Evolutionary conservation across 1,284 basidiomycete genomes (phyloP).

Genomic region (Polyporus tsugae): DNA sequence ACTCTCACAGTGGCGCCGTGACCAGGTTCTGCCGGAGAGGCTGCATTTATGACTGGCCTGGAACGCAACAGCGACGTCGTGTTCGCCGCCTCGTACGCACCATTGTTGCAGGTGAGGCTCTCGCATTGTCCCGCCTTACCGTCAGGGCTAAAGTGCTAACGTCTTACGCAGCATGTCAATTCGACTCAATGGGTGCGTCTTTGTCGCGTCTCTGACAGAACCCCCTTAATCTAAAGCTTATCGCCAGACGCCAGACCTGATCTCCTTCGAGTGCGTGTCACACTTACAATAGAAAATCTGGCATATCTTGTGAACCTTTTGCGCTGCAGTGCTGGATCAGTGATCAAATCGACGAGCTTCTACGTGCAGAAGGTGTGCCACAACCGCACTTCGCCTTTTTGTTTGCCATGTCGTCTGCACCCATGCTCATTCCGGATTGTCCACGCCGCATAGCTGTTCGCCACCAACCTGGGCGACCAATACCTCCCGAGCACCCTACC

Average conservation of each 20-base stretch:
- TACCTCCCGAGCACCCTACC: slow-evolving; percentile 73
- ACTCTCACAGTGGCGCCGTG: slow-evolving; percentile 9
- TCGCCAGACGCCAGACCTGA: slow-evolving; percentile 65
- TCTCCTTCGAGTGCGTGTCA: slow-evolving; percentile 67
- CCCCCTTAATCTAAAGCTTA: not conserved
- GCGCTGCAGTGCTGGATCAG: slow-evolving; percentile 54
- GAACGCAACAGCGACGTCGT: slow-evolving; percentile 64
- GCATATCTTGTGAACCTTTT: slow-evolving; percentile 22
- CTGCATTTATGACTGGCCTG: slow-evolving; percentile 77
- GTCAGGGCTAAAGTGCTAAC: slow-evolving; percentile 9
- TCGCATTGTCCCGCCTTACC: not conserved
- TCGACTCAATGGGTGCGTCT: slow-evolving; percentile 64
- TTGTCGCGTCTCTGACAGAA: not conserved
- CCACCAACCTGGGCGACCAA: slow-evolving; percentile 63
- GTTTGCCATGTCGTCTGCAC: not conserved
- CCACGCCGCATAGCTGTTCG: slow-evolving; percentile 58
- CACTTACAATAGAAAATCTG: slow-evolving; percentile 4
- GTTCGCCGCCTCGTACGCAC: slow-evolving; percentile 76
- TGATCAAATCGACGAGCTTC: slow-evolving; percentile 69
- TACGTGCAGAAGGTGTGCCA: slow-evolving; percentile 65
- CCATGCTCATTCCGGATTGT: not conserved
- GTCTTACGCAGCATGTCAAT: slow-evolving; percentile 55
- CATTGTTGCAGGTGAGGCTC: slow-evolving; percentile 59
- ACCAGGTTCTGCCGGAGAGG: slow-evolving; percentile 60
- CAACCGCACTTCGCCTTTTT: not conserved